Evolutionary conservation across 768 basidiomycete species (phyloP), one percentile per base, ranked within the genome.

Genomic region (Zangia roseola): DNA sequence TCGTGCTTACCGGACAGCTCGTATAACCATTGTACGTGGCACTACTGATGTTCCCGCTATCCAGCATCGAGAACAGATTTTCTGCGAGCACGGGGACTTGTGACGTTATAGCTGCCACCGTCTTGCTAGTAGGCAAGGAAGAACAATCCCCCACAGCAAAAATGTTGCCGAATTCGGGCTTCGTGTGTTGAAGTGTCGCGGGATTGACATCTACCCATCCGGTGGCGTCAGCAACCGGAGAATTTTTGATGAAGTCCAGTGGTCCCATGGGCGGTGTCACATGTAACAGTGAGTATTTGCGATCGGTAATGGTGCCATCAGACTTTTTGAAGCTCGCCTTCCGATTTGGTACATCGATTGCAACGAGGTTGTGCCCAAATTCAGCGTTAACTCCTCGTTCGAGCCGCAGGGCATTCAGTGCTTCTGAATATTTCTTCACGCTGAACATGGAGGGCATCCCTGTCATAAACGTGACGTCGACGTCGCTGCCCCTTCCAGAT

Each of bases 371-470:
- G 70, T 90, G 87, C 54, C 79, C 77, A 71, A 98, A 97, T 50
- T 79, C 69, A 0, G 79, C 93, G n/a, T 79, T 83, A 48, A 98
- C 78, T 50, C 86, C 84, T 39, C 95, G 88, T 60, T 89, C 70
- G 34, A 84, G 61, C 37, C 95, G 83, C 47, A 98, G 74, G 17
- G 74, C 72, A 39, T 97, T 77, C 39, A 98, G 76, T 5, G 86
- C 91, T 53, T 94, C 88, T 4, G 91, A 86, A 71, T 98, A 99
- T 68, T 98, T 94, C 62, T 94, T 93, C 46, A 97, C 94, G 58
- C 83, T 81, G 72, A 99, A 98, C 94, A 99, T 98, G 37, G 87
- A 79, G 16, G 93, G 92, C 88, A 86, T 88, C 52, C 92, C 94
- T 25, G 87, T 91, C 67, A 87, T 87, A 65, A 95, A 95, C 49